Conservation (phyloP, 2,329 filamentous ascomycete species). For the Alternaria rosae region DNA sequence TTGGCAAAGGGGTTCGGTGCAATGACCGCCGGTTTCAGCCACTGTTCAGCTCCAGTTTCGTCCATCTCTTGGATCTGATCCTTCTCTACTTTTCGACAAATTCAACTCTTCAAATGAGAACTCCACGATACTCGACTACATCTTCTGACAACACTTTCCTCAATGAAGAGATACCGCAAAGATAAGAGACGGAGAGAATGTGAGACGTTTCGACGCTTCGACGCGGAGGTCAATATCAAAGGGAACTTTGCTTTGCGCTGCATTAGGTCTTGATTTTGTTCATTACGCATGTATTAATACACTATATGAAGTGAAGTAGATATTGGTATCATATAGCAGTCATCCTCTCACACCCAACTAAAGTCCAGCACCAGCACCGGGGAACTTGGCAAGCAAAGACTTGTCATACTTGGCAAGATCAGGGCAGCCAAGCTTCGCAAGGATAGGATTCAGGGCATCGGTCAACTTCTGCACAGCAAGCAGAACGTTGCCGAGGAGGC, state of each 20-base stretch:
- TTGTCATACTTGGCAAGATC: constrained; percentile 24
- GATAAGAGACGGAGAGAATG: background rate
- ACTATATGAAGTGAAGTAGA: background rate
- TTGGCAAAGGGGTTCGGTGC: background rate
- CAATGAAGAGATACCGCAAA: fast-evolving
- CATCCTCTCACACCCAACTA: background rate
- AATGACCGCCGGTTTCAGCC: background rate
- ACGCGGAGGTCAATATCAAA: background rate
- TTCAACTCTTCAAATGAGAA: fast-evolving
- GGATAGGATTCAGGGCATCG: constrained; percentile 22
- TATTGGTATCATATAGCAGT: background rate
- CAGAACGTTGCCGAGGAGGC: constrained; percentile 22
- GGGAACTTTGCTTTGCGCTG: background rate
- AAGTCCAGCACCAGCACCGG: constrained; percentile 13
- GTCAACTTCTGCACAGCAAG: constrained; percentile 24
- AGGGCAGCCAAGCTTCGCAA: constrained; percentile 20
- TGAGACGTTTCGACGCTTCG: background rate
- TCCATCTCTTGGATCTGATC: background rate
- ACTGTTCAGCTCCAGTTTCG: background rate
- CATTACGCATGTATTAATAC: background rate
- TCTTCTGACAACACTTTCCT: fast-evolving
- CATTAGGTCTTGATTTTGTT: background rate
- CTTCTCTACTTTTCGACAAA: background rate
- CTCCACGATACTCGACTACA: background rate
- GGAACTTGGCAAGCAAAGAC: constrained; percentile 22